phyloP scores from a whole-genome alignment of 768 basidiomycete species.

The Leccinellum rugosiceps region DNA sequence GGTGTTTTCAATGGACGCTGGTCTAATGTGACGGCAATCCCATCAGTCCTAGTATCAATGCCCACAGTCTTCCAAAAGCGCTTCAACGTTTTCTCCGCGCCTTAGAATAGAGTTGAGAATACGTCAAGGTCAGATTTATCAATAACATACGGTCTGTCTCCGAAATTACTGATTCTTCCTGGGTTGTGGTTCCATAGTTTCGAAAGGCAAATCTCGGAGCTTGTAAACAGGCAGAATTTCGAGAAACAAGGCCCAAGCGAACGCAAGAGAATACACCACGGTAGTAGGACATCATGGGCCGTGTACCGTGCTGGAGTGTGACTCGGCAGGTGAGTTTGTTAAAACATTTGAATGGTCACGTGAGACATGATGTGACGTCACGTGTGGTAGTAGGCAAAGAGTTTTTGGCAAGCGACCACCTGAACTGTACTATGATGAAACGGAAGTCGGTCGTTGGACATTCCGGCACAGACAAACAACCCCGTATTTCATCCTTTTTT shows the following conservation, averaged over 20 bases:
- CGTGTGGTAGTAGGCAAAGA: conserved; percentile 5
- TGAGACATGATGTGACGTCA: conserved; percentile 24
- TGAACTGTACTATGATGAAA: conserved; percentile 12
- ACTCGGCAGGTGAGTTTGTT: not conserved
- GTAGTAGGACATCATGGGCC: conserved; percentile 5
- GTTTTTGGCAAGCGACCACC: not conserved
- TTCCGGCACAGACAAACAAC: conserved; percentile 26
- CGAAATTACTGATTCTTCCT: conserved; percentile 47
- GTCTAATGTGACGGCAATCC: conserved; percentile 71
- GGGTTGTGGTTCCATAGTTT: conserved; percentile 13
- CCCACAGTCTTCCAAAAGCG: conserved; percentile 96
- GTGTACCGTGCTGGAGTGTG: not conserved
- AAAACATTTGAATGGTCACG: conserved; percentile 19
- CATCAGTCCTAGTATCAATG: conserved; percentile 55
- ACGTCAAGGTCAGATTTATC: not conserved
- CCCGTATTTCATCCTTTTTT: conserved; percentile 44
- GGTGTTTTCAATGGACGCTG: conserved; percentile 86
- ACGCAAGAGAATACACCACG: conserved; percentile 5
- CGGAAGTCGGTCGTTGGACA: conserved; percentile 5
- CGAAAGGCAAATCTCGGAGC: not conserved
- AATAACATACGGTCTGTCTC: conserved; percentile 60
- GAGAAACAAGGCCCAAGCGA: conserved; percentile 2
- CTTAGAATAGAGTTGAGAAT: conserved; percentile 38
- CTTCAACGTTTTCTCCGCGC: conserved; percentile 81
- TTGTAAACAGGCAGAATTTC: not conserved